Evolutionary conservation across 2,329 filamentous ascomycete genomes (phyloP), one percentile per base, ranked within the genome.

Genomic region (Pestalotiopsis sp.): DNA sequence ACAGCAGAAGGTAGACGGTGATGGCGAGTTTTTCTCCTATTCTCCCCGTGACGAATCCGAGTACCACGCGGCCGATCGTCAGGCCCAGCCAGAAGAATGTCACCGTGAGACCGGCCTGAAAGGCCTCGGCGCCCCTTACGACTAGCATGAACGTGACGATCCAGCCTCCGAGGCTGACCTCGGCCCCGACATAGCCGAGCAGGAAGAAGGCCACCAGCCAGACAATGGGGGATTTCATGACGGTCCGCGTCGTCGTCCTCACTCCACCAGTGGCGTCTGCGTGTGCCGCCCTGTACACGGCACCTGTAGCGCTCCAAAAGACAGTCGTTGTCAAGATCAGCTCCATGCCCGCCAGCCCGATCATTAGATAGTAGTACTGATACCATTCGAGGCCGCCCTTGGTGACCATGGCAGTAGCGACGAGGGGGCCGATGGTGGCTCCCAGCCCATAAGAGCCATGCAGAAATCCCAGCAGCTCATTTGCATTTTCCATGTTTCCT

Each of bases 21-120:
- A 91, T 86, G 52, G 89, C 86, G 17, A 86, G 75, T 76, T 91
- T 93, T 80, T 95, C 93, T 0, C 93, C 93, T 20, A 93, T 81
- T 2, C 85, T 82, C 1, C 90, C 89, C 1, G 93, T 97, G 3
- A 94, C 82, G 72, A 97, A 96, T 0, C 92, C 92, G 17, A 97
- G 79, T 0, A 90, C 77, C 2, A 96, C 81, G 1, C 94, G 84
- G 0, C 94, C 93, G 0, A 93, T 78, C 0, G 93, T 94, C 70
- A 97, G 84, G 0, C 93, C 94, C 57, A 93, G 85, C 94, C 94
- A 97, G 80, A 95, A 97, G 0, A 92, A 90, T 0, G 92, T 95
- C 0, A 89, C 90, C 0, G 88, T 89, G 81, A 96, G 88, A 2
- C 93, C 93, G 40, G 91, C 90, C 2, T 89, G 85, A 74, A 96